Conservation (phyloP, 2,329 filamentous ascomycete species). For the Cladosporium oxysporum region DNA sequence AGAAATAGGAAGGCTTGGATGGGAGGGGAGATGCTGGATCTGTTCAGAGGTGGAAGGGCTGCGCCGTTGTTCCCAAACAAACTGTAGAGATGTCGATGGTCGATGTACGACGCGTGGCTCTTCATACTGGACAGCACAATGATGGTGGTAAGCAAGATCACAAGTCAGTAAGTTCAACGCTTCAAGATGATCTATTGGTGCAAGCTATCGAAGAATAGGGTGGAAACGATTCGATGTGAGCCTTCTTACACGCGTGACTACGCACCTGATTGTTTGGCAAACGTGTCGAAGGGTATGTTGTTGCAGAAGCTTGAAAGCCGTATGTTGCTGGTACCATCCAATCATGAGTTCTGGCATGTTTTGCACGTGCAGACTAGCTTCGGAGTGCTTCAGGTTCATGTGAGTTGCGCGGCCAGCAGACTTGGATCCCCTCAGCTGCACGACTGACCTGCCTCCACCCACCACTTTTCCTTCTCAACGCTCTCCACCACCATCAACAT, state of each 20-base stretch:
- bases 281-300: background rate
- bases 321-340: background rate
- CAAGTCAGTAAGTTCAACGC: background rate
- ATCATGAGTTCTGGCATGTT: background rate
- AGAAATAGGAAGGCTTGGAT: constrained; percentile 50
- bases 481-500: background rate
- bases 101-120: background rate
- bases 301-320: background rate
- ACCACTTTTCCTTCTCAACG: background rate
- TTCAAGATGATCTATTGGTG: background rate
- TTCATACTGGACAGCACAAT: background rate
- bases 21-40: constrained; percentile 52
- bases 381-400: background rate
- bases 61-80: constrained; percentile 37
- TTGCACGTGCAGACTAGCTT: background rate
- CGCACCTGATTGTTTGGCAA: background rate
- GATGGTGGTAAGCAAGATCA: background rate
- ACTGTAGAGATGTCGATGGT: constrained; percentile 23
- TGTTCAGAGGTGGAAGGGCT: constrained; percentile 49
- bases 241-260: background rate
- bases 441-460: background rate
- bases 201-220: background rate
- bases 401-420: background rate
- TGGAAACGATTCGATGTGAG: background rate
- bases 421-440: background rate